Evolutionary conservation across 2,329 filamentous ascomycete species (phyloP).

Genomic region (Herpomyces periplanetae): DNA sequence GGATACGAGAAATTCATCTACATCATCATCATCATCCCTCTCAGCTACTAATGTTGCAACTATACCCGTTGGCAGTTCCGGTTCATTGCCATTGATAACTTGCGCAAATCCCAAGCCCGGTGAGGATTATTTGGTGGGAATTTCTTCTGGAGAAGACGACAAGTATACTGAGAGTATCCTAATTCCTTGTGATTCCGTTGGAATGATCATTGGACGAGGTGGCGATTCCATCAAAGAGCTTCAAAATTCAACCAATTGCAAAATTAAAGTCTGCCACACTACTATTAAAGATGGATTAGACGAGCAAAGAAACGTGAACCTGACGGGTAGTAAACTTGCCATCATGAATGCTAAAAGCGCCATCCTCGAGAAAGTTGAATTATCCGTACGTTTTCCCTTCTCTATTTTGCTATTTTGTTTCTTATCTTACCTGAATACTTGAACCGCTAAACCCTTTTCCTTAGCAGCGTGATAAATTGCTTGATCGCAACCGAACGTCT

Average conservation of each 20-base stretch:
- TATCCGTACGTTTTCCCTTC: constrained; percentile 21
- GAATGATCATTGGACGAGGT: constrained; percentile 84
- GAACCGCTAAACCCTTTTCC: constrained; percentile 5
- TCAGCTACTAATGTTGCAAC: constrained; percentile 4
- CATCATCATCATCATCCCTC: constrained; percentile 3
- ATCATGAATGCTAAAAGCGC: constrained; percentile 44
- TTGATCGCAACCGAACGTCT: constrained; percentile 7
- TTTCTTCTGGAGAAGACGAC: constrained; percentile 12
- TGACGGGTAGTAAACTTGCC: constrained; percentile 34
- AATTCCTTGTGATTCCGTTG: constrained; percentile 61
- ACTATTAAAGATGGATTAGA: constrained; percentile 37
- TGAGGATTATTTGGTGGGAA: constrained; percentile 9
- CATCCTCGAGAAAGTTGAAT: constrained; percentile 69
- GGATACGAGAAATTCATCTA: constrained; percentile 18
- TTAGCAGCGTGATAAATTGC: constrained; percentile 11
- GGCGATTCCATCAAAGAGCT: constrained; percentile 82
- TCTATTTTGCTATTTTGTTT: neutral
- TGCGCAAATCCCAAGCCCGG: no score
- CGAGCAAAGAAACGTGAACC: constrained; percentile 43
- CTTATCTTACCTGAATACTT: no score
- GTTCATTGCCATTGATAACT: no score
- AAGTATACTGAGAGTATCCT: constrained; percentile 48
- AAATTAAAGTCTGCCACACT: constrained; percentile 65
- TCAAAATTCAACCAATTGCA: constrained; percentile 53
- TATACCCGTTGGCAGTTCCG: constrained; percentile 3